phyloP scores from a whole-genome alignment of 164 flowering plant species.

The Aristolochia californica region DNA sequence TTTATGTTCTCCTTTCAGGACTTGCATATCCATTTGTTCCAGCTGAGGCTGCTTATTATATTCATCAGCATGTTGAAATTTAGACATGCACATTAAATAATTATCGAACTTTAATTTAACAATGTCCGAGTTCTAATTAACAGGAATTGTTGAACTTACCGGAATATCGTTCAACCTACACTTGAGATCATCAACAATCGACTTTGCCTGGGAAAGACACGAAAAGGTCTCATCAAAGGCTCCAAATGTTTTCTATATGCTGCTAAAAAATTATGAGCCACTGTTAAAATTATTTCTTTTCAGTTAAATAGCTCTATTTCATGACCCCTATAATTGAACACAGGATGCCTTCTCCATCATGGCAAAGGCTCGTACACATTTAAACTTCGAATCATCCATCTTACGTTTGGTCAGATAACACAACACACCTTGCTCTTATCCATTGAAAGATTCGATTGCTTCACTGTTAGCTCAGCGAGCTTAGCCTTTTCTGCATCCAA shows the following conservation, averaged over 20 bases:
- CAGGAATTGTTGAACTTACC: constrained; percentile 19
- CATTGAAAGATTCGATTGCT: constrained; percentile 23
- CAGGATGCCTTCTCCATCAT: too few relatives aligned
- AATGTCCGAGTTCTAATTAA: too few relatives aligned
- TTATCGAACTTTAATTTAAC: not conserved
- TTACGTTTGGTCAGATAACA: too few relatives aligned
- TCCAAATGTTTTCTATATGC: too few relatives aligned
- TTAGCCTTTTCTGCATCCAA: constrained; percentile 29
- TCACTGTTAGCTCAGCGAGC: constrained; percentile 18
- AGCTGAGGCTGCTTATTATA: constrained; percentile 40
- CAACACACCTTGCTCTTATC: constrained; percentile 37
- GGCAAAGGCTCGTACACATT: too few relatives aligned
- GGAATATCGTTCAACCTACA: constrained; percentile 21
- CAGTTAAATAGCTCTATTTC: too few relatives aligned
- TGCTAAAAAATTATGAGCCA: too few relatives aligned
- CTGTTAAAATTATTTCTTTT: too few relatives aligned
- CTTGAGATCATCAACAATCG: constrained; percentile 34
- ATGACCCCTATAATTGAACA: too few relatives aligned
- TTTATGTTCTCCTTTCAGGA: constrained; percentile 50
- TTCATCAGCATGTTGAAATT: constrained; percentile 1
- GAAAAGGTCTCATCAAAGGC: too few relatives aligned
- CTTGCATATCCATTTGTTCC: constrained; percentile 33
- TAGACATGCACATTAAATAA: not conserved
- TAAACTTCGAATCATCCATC: too few relatives aligned
- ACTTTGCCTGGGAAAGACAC: constrained; percentile 36